Conservation (phyloP, 73 alveolate species). For the Tetrahymena borealis region DNA sequence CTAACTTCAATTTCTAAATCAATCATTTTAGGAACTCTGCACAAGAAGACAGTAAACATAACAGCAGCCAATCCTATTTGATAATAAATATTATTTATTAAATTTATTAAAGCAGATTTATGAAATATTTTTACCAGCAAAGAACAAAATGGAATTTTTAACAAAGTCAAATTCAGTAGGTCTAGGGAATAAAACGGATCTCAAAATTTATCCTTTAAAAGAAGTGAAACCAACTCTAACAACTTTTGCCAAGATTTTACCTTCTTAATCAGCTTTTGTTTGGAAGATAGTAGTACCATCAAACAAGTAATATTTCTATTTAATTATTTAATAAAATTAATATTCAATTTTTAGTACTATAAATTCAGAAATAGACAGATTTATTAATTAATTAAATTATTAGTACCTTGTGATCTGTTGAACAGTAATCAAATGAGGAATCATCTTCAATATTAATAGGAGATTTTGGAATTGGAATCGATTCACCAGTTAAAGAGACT, state of each 20-base stretch:
- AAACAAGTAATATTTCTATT: constrained; percentile 15
- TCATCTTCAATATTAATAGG: constrained; percentile 11
- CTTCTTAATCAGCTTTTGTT: background rate
- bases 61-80: background rate
- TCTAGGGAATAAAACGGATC: constrained; percentile 60
- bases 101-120: background rate
- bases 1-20: constrained; percentile 4
- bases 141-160: background rate
- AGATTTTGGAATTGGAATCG: constrained; percentile 68
- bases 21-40: constrained; percentile 7
- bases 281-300: constrained; percentile 35
- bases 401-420: constrained; percentile 22
- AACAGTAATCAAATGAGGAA: constrained; percentile 20
- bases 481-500: constrained; percentile 86
- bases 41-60: background rate
- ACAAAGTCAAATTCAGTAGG: background rate
- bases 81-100: background rate
- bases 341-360: background rate
- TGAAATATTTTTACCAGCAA: background rate
- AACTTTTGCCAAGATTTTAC: constrained; percentile 36
- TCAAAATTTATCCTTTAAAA: constrained; percentile 58
- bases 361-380: background rate
- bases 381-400: background rate
- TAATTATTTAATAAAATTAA: background rate
- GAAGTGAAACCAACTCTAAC: constrained; percentile 59